Evolutionary conservation across 257 asterid species (phyloP), one percentile per base, ranked within the genome.

Genomic region (Anisodus acutangulus): DNA sequence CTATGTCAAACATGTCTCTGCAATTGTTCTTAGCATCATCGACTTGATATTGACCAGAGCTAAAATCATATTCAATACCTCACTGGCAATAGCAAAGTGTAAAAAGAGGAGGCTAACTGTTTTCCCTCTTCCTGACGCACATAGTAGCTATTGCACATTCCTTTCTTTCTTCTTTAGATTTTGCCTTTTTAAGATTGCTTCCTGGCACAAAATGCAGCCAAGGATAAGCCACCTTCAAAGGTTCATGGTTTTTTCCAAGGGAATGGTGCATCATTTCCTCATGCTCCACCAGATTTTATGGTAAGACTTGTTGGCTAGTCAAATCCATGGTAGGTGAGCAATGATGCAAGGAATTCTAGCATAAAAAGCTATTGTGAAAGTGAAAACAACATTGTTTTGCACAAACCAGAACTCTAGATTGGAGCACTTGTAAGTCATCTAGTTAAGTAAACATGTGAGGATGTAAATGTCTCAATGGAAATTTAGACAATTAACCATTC

Each of bases 201-300:
- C 68, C 43, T 64, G 71, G 71, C 41, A 64, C 71, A 64, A 10
- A 64, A 64, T 26, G 43, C 71, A 64, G 71, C 15, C n/a, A 35
- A 26, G 26, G 43, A 11, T 12, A 58, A 31, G 68, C 15, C n/a
- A 2, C 63, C 16, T 58, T 58, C 16, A 58, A 58, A 11, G 16
- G 62, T 57, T 58, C 22, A 17, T 58, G 16, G 22, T 1, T 9
- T 58, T 58, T 15, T 58, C 63, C 22, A 58, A 58, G 3, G 63
- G 63, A 58, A 58, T 58, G 63, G 63, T 58, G 63, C 0, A 41
- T 41, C 45, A 58, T 58, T 58, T 58, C 22, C 63, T 58, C 22
- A 58, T 58, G 19, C 26, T 58, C 63, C 63, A 58, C 63, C 63
- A 58, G 26, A 6, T 58, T 16, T 58, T 58, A 58, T 58, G 63